These are phyloP conservation scores for Porcisia hertigi DNA, from an alignment of 208 protist species.

Conservation along the genomic window DNA sequence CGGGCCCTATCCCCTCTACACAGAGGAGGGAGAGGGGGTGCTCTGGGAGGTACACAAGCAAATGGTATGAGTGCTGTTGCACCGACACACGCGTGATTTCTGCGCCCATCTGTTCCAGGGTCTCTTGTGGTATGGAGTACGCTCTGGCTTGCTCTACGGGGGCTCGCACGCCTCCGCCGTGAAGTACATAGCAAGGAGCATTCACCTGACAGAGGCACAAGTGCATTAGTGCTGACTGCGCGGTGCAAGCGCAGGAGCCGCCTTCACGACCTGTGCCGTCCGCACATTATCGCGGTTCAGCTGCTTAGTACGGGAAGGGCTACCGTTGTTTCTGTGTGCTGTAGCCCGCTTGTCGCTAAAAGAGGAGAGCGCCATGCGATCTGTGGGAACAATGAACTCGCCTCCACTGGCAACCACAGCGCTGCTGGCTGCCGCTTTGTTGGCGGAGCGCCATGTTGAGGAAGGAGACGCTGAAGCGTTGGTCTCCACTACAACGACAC, in stretches of 20 bases:
- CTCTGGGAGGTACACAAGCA: background rate
- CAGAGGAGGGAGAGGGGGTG: background rate
- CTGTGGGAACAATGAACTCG: slow-evolving; percentile 49
- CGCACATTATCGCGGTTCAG: slow-evolving; percentile 1
- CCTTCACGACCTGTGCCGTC: background rate
- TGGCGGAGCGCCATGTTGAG: slow-evolving; percentile 1
- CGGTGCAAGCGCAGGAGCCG: background rate
- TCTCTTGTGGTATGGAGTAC: background rate
- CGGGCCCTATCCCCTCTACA: background rate
- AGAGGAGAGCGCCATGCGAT: slow-evolving; percentile 25
- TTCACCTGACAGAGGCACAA: background rate
- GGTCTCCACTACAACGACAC: slow-evolving; percentile 27
- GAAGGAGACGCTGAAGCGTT: background rate
- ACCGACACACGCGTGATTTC: background rate
- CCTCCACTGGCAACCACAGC: slow-evolving; percentile 53
- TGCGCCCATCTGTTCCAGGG: background rate
- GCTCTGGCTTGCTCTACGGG: background rate
- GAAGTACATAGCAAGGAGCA: background rate
- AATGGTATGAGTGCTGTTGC: background rate
- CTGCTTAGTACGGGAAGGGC: background rate
- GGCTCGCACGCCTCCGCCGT: background rate
- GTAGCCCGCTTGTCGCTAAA: slow-evolving; percentile 21
- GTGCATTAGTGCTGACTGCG: background rate
- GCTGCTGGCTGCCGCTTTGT: slow-evolving; percentile 5
- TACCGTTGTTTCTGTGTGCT: slow-evolving; percentile 16